Base-by-base conservation (phyloP, 768 basidiomycete species). In the Mrakia frigida region DNA sequence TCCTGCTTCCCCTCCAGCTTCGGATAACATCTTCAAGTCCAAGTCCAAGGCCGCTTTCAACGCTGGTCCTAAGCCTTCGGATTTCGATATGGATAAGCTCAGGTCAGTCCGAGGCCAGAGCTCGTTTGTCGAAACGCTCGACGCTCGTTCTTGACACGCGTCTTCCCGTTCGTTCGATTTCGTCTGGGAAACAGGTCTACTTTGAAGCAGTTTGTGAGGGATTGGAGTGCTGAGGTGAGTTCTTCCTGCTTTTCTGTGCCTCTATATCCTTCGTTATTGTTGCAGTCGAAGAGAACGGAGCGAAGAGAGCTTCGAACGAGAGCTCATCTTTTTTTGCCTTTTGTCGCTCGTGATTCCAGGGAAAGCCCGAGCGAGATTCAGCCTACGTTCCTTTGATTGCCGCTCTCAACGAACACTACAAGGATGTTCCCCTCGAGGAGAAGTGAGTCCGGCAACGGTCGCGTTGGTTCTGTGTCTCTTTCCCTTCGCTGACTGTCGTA, bases 191-290 rank as follows among this genome's bases (percentile, higher is more conserved):
- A 2, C 46, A 50, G 94, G 76, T 94, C 93, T 81, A 96, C 94
- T 0, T 83, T 98, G 53, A 93, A 96, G 81, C 94, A 96, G 80
- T 90, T 96, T 71, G 94, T 94, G 14, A 87, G 94, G 18, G 94
- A 98, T 81, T 98, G 95, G 94, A 92, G 91, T 77, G 87, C 86
- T 79, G 90, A 93, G 85, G 92, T 93, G 56, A 61, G 84, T 80
- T 1, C n/a, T n/a, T n/a, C n/a, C 73, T 14, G 37, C 6, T 65
- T 39, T 67, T 28, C 1, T 33, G 18, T 70, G 31, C 18, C 18
- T n/a, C 56, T 28, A 9, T 11, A 1, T 28, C n/a, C 28, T 56
- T 56, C 56, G 2, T 3, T 11, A 14, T 50, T 6, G 2, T 18
- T 5, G 16, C 18, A 2, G 46, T 18, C 46, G 13, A 4, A 6